These are phyloP conservation scores for Cadophora malorum DNA, from an alignment of 2,329 filamentous ascomycete species.

Conservation along the genomic window DNA sequence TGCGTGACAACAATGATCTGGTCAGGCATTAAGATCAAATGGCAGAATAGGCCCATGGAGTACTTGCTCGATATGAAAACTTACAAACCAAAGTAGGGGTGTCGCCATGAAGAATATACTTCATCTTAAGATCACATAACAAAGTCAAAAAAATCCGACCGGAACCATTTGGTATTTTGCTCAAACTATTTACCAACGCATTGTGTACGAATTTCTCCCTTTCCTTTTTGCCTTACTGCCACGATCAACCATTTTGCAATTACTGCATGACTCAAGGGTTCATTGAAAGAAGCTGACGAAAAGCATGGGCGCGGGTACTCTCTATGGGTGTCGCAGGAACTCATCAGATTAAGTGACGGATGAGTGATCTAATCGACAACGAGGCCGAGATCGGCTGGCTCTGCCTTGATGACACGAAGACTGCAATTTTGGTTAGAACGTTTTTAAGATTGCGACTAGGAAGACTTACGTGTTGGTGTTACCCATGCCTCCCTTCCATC, in stretches of 20 bases:
- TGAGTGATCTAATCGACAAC: background rate
- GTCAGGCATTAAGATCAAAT: background rate
- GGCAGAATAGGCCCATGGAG: background rate
- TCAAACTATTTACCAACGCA: slow-evolving; percentile 14
- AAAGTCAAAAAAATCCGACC: background rate
- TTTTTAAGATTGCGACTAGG: slow-evolving; percentile 2
- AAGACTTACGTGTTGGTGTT: slow-evolving; percentile 76
- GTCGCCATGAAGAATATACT: background rate
- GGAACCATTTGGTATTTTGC: slow-evolving; percentile 5
- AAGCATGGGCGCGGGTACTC: background rate
- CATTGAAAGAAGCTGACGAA: slow-evolving; percentile 4
- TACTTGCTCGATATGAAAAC: background rate
- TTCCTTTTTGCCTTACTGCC: background rate
- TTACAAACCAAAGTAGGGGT: background rate
- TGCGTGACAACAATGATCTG: background rate
- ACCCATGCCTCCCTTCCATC: slow-evolving; percentile 90
- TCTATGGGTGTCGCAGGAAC: background rate
- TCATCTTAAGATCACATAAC: background rate
- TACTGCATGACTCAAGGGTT: background rate
- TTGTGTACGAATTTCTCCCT: slow-evolving; percentile 1
- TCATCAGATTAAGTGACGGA: background rate
- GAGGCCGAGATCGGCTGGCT: slow-evolving; percentile 41
- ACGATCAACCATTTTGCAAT: background rate
- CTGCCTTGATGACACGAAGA: slow-evolving; percentile 45
- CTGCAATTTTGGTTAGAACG: slow-evolving; percentile 27